These are phyloP conservation scores for Rhodomyrtus tomentosa DNA, from an alignment of 345 rosid species.

Conservation along the genomic window DNA sequence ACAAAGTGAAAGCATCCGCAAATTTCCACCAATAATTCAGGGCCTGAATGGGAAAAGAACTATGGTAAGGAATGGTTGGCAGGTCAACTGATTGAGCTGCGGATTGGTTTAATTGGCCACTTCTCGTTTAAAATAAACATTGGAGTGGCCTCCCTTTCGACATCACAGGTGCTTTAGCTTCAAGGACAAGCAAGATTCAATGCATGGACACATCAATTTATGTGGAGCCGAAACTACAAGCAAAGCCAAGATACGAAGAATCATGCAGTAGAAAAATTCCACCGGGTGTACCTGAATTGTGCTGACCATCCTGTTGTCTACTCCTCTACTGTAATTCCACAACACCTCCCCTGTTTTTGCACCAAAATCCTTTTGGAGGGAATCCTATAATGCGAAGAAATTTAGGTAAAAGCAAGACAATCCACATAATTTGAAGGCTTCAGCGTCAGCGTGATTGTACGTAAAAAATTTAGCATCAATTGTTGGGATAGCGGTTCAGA, in stretches of 20 bases:
- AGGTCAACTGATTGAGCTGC: background rate
- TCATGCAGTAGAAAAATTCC: background rate
- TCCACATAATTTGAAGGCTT: background rate
- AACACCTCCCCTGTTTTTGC: conserved; percentile 91
- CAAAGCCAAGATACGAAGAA: background rate
- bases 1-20: background rate
- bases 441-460: background rate
- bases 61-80: background rate
- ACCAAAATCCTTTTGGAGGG: conserved; percentile 82
- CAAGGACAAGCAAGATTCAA: background rate
- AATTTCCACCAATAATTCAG: background rate
- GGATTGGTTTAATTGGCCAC: background rate
- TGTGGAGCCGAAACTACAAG: background rate
- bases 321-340: conserved; percentile 88
- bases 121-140: background rate
- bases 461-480: background rate
- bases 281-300: conserved; percentile 42
- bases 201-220: background rate
- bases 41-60: background rate
- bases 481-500: background rate
- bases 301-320: conserved; percentile 69
- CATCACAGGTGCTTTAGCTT: background rate
- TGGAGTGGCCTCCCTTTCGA: background rate
- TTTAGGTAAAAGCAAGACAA: background rate
- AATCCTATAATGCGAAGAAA: conserved; percentile 31